Conservation (phyloP, 306 rosid genomes). For the peach (Prunus persica) region Prunus_persica_NCBIv2 NC_034012.1:4223001-4223500, state of each 20-base stretch:
- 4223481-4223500: conserved; percentile 20
- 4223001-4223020: conserved; percentile 13
- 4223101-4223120: conserved; percentile 29
- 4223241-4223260: conserved; percentile 10
- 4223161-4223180: conserved; percentile 37
- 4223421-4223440: conserved; percentile 12
- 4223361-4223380: conserved; percentile 34
- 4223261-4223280: conserved; percentile 31
- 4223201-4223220: conserved; percentile 8
- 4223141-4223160: conserved; percentile 43
- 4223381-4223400: conserved; percentile 38
- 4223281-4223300: conserved; percentile 58
- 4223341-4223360: conserved; percentile 40
- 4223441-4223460: neutral
- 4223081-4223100: conserved; percentile 40
- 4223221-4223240: conserved; percentile 16
- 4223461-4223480: conserved; percentile 2
- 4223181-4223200: conserved; percentile 13
- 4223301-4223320: conserved; percentile 61
- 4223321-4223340: conserved; percentile 64
- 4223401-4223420: conserved; percentile 21
- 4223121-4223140: conserved; percentile 26
- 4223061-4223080: conserved; percentile 38
- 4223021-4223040: conserved; percentile 38
- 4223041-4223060: conserved; percentile 26